Percentiles rank a stretch among this genome's conserved stretches.
Conservation (phyloP, 441 rosid genomes). For the Eruca vesicaria region DNA sequence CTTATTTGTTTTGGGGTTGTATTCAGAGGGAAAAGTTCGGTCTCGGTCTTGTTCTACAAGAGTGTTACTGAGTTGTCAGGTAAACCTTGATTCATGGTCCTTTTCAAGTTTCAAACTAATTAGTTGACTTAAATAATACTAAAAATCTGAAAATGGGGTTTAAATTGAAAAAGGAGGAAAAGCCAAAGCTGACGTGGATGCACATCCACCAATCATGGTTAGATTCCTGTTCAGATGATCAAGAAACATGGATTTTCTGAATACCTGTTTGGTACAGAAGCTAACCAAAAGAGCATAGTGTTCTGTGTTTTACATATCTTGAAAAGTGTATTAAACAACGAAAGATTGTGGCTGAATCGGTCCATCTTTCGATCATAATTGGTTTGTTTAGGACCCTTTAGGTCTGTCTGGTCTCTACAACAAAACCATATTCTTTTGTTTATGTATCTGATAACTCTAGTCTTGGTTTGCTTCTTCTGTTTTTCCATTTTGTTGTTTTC, state of each 20-base stretch:
- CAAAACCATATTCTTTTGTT: constrained; percentile 4
- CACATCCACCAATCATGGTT: constrained; percentile 35
- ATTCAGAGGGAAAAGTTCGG: constrained; percentile 25
- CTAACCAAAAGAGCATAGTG: constrained; percentile 25
- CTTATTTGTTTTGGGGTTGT: neutral
- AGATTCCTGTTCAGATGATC: constrained; percentile 25
- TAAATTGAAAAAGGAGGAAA: constrained; percentile 19
- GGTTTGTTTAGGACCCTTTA: neutral
- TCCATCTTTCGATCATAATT: neutral
- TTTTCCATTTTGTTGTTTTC: neutral
- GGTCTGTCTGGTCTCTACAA: constrained; percentile 9
- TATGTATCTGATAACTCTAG: neutral
- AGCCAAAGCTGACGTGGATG: constrained; percentile 29
- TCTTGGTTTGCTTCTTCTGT: neutral
- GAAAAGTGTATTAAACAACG: neutral
- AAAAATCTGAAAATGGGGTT: constrained; percentile 10
- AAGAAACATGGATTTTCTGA: constrained; percentile 28
- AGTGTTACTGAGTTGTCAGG: constrained; percentile 25
- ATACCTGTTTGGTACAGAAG: constrained; percentile 14
- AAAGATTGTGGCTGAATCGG: neutral
- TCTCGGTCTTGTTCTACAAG: constrained; percentile 31
- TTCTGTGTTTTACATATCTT: constrained; percentile 2
- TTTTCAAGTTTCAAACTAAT: neutral
- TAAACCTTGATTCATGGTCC: constrained; percentile 17
- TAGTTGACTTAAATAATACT: neutral